These are phyloP conservation scores for Coccomyxa sp. DNA, from an alignment of 139 green algal genomes.

Conservation along the genomic window DNA sequence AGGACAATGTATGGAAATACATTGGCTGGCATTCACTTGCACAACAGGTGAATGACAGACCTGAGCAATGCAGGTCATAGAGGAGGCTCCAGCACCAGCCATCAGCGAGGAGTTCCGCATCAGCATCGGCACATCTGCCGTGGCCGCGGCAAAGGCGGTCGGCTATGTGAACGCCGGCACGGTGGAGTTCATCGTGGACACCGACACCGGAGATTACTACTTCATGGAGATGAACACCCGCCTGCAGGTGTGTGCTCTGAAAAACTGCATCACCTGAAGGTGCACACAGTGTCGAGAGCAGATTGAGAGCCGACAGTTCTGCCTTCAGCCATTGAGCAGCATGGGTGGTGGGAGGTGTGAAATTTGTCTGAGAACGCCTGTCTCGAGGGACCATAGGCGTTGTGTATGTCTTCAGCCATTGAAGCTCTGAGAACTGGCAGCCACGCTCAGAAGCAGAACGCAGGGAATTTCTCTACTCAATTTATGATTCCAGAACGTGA, in stretches of 20 bases:
- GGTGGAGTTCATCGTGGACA: conserved; percentile 95
- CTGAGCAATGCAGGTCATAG: conserved; percentile 62
- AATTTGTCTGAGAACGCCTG: too few species aligned
- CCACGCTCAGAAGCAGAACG: too few species aligned
- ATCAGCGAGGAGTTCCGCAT: conserved; percentile 40
- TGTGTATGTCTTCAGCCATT: too few species aligned
- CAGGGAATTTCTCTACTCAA: too few species aligned
- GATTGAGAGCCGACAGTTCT: too few species aligned
- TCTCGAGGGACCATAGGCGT: too few species aligned
- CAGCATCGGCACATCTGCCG: conserved; percentile 68
- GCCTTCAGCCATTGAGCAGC: too few species aligned
- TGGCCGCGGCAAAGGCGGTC: conserved; percentile 80
- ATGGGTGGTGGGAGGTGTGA: too few species aligned
- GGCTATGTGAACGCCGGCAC: conserved; percentile 84
- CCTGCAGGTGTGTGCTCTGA: conserved; percentile 63
- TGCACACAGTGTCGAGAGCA: background rate
- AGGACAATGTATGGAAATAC: too few species aligned
- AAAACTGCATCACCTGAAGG: background rate
- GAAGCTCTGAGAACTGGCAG: too few species aligned
- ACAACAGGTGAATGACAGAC: too few species aligned
- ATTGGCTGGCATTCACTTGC: background rate
- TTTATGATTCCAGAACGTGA: too few species aligned
- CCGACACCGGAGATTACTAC: conserved; percentile 62
- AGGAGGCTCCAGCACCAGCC: conserved; percentile 74
- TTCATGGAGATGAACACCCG: conserved; percentile 99